phyloP scores from a whole-genome alignment of 495 filamentous ascomycete species.

The Neurospora sublineolata region DNA sequence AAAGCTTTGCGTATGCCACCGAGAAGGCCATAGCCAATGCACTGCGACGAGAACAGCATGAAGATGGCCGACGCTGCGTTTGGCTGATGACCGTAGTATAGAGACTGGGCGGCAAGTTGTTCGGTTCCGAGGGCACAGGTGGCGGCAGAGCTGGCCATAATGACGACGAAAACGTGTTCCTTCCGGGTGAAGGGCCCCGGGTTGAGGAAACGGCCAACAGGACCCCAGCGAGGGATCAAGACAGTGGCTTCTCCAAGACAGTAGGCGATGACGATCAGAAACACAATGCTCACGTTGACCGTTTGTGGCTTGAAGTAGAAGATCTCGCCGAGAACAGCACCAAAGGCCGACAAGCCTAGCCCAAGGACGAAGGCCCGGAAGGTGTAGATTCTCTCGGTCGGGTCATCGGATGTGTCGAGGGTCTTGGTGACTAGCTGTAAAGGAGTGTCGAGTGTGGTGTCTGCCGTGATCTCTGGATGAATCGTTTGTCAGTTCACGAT shows the following conservation, averaged over 20 bases:
- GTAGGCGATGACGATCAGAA: conserved; percentile 32
- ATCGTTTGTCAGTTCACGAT: neutral
- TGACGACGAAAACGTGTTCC: conserved; percentile 27
- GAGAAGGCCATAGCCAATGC: conserved; percentile 42
- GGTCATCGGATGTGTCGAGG: conserved; percentile 24
- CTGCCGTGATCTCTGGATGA: neutral
- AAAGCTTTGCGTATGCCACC: conserved; percentile 38
- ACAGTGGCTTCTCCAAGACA: conserved; percentile 19
- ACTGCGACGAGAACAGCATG: conserved; percentile 28
- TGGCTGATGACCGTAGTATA: conserved; percentile 30
- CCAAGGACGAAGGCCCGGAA: conserved; percentile 24
- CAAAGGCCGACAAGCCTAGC: conserved; percentile 24
- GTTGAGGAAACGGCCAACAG: conserved; percentile 26
- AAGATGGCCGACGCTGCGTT: conserved; percentile 25
- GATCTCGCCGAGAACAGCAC: conserved; percentile 20
- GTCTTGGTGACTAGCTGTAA: conserved; percentile 8
- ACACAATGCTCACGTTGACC: conserved; percentile 30
- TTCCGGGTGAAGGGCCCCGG: conserved; percentile 29
- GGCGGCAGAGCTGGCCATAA: conserved; percentile 29
- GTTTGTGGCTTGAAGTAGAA: conserved; percentile 39
- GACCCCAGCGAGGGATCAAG: conserved; percentile 28
- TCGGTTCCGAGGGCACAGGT: conserved; percentile 22
- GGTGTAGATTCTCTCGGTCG: conserved; percentile 20
- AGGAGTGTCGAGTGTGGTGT: neutral
- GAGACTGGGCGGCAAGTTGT: conserved; percentile 27